Evolutionary conservation across 768 basidiomycete species (phyloP), one percentile per base, ranked within the genome.

Genomic region (Collybiopsis luxurians): DNA sequence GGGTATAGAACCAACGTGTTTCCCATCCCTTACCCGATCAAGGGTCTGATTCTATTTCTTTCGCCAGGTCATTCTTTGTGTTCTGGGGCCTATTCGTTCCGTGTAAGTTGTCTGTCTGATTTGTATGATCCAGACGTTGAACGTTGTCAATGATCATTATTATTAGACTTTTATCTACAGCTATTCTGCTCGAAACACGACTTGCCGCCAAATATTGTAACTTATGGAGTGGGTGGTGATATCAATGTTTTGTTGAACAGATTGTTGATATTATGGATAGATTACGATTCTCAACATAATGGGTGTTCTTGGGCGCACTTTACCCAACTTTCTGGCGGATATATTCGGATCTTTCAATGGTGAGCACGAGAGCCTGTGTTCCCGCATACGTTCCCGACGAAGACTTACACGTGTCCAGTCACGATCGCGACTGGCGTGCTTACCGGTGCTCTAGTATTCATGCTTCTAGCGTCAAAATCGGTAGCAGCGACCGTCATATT

Each of bases 21-120:
- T n/a, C n/a, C n/a, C n/a, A n/a, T n/a, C n/a, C n/a, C n/a, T n/a
- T n/a, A n/a, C n/a, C n/a, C n/a, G n/a, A n/a, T n/a, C n/a, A n/a
- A n/a, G n/a, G n/a, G n/a, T n/a, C n/a, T n/a, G n/a, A n/a, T 38
- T 26, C 23, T 55, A n/a, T 34, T 55, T 31, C 31, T 45, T 28
- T 17, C 26, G 6, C 15, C 36, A 55, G 54, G 17, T 55, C 54
- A 26, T 55, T 55, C 21, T 55, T 55, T 12, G 45, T 55, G 13
- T 55, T 55, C 45, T 55, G 54, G 54, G 54, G 54, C 6, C 40
- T 55, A 13, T 55, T 55, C 45, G 54, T 55, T 9, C 54, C 54
- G 30, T 55, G 53, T 54, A 44, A 15, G 53, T 44, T 3, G 21
- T 15, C 23, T 19, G 27, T 31, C 28, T 48, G 10, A 27, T 11